phyloP scores from a whole-genome alignment of 805 yeast genomes.

The Deakozyma indianensis region DNA sequence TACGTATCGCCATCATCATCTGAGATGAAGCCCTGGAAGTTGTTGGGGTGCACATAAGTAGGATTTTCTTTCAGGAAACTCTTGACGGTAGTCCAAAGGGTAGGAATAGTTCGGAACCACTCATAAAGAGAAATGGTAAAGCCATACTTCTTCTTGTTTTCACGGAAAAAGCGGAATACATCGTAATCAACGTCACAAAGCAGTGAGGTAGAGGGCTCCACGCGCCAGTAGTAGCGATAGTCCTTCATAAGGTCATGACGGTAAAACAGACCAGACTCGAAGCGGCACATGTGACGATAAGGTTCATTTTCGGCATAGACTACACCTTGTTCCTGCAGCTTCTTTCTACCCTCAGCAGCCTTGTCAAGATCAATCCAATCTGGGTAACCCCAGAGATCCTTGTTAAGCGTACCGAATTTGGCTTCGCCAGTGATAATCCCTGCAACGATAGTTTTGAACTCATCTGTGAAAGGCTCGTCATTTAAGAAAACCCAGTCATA shows the following conservation, averaged over 20 bases:
- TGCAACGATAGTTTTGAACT: conserved; percentile 43
- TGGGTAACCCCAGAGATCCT: conserved; percentile 81
- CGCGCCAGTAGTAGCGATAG: conserved; percentile 87
- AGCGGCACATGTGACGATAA: conserved; percentile 85
- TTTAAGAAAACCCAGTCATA: conserved; percentile 92
- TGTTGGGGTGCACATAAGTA: conserved; percentile 41
- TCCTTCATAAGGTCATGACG: conserved; percentile 49
- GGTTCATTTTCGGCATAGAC: conserved; percentile 65
- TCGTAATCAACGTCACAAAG: conserved; percentile 71
- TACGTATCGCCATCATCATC: conserved; percentile 56
- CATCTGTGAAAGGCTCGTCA: conserved; percentile 60
- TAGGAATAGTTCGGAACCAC: conserved; percentile 52
- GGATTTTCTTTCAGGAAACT: conserved; percentile 49
- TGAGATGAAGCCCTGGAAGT: conserved; percentile 56
- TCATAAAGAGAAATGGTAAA: conserved; percentile 65
- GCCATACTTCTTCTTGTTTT: conserved; percentile 57
- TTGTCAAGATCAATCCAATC: conserved; percentile 58
- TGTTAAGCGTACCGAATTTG: conserved; percentile 58
- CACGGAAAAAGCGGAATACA: conserved; percentile 67
- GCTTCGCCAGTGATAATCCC: conserved; percentile 50
- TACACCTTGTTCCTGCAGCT: conserved; percentile 37
- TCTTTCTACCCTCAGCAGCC: conserved; percentile 49
- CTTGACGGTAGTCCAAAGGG: conserved; percentile 64
- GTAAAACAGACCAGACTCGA: conserved; percentile 74
- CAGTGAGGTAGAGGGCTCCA: conserved; percentile 68